Evolutionary conservation across 257 asterid species (phyloP).

Genomic region (Perilla frutescens): DNA sequence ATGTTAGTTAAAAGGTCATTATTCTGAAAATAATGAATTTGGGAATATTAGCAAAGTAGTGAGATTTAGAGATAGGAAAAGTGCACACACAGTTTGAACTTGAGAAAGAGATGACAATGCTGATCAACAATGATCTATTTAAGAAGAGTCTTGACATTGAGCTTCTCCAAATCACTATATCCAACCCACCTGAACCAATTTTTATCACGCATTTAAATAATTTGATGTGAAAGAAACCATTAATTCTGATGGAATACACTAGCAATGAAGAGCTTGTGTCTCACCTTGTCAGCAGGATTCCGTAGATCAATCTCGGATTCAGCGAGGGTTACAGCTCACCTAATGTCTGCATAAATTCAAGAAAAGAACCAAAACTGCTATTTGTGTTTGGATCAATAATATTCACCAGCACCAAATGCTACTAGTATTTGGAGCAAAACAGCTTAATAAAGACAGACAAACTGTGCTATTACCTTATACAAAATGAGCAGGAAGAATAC

Average conservation of each 20-base stretch:
- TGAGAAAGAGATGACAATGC: background rate
- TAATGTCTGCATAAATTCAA: slow-evolving; percentile 62
- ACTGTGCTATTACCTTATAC: no score
- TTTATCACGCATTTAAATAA: background rate
- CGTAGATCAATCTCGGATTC: slow-evolving; percentile 86
- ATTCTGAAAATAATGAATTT: no score
- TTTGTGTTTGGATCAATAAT: no score
- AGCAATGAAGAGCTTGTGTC: slow-evolving; percentile 54
- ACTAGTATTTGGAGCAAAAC: no score
- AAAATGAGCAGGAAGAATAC: no score
- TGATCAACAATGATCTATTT: slow-evolving; percentile 33
- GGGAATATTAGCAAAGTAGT: slow-evolving; percentile 34
- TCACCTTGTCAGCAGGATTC: slow-evolving; percentile 91
- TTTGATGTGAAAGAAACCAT: background rate
- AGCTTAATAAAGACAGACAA: no score
- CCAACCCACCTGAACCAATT: slow-evolving; percentile 60
- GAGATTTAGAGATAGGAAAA: slow-evolving; percentile 46
- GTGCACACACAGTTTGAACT: slow-evolving; percentile 15
- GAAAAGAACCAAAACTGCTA: background rate
- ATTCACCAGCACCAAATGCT: no score
- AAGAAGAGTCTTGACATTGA: slow-evolving; percentile 89
- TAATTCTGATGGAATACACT: background rate
- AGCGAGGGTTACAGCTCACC: slow-evolving; percentile 90
- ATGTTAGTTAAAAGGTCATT: no score
- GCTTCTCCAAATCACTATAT: slow-evolving; percentile 94